Evolutionary conservation across 768 basidiomycete species (phyloP), one percentile per base, ranked within the genome.

Genomic region (Lactarius trivialis): DNA sequence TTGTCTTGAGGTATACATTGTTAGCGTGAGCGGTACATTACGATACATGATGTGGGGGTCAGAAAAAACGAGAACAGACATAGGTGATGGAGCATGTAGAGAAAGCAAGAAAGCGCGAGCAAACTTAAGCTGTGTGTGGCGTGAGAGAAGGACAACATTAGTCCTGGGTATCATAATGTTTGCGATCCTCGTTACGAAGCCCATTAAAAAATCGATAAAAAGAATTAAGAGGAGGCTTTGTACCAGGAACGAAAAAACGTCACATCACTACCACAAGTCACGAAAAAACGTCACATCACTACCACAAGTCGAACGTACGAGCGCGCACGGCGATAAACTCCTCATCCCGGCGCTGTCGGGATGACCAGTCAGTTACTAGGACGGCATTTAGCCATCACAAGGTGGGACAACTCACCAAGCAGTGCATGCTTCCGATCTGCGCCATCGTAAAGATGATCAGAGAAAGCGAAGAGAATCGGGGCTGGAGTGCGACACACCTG

Each of bases 371-470:
- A 26, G 33, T 7, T 11, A 24, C 28, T 28, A 4, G 15, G n/a
- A 21, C 11, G 17, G 11, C 24, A 24, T 37, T 52, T 28, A 6
- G 3, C 9, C 19, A 37, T 3, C 43, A 0, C 43, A 9, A 30
- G 17, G 19, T 15, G 26, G 17, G 17, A 3, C 9, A 14, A 58
- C 61, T 58, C 28, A 62, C 61, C 51, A 62, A 37, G 30, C 26
- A 14, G 12, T 28, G 50, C 17, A 62, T 24, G 4, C 61, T 45
- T 28, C 56, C 61, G 1, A 58, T n/a, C 61, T 62, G 34, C 8
- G 26, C 5, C n/a, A 45, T 53, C 24, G 8, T 4, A n/a, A 21
- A 43, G 37, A 6, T n/a, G 32, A 11, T n/a, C 14, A 21, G 19
- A 36, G n/a, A 45, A 30, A 21, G n/a, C 11, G 43, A 6, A 4